Percentiles rank a stretch among this genome's conserved stretches.
Conservation (phyloP, 176 grass and related monocot species). For the Areca catechu region DNA sequence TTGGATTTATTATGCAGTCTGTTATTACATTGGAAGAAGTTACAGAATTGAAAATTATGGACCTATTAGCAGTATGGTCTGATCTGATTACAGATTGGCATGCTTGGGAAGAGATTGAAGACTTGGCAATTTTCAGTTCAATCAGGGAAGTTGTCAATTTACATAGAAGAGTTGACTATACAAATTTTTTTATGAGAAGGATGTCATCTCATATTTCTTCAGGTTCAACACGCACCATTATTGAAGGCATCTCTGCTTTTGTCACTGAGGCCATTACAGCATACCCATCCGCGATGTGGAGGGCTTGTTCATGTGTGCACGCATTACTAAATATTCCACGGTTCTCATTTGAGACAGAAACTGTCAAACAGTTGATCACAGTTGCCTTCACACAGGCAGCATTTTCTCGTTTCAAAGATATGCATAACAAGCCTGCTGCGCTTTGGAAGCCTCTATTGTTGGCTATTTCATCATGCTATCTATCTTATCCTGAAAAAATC, state of each 20-base stretch:
- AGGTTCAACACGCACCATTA: slow-evolving; percentile 37
- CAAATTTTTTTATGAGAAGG: slow-evolving; percentile 41
- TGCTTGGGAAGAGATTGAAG: slow-evolving; percentile 83
- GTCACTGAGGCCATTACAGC: slow-evolving; percentile 47
- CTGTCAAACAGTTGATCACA: slow-evolving; percentile 34
- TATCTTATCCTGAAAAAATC: slow-evolving; percentile 60
- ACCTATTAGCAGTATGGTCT: slow-evolving; percentile 62
- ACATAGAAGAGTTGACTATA: slow-evolving; percentile 44
- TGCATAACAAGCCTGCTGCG: slow-evolving; percentile 41
- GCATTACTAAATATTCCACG: slow-evolving; percentile 48
- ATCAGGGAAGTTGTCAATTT: slow-evolving; percentile 70
- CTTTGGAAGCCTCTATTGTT: slow-evolving; percentile 64
- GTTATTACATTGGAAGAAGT: slow-evolving; percentile 42
- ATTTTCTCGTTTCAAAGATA: slow-evolving; percentile 43
- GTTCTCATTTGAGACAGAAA: slow-evolving; percentile 31
- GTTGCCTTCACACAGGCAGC: slow-evolving; percentile 38
- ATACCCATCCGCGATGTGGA: slow-evolving; percentile 76
- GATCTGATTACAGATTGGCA: slow-evolving; percentile 52
- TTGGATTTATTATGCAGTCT: slow-evolving; percentile 58
- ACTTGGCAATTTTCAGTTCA: slow-evolving; percentile 62
- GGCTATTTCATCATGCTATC: slow-evolving; percentile 67
- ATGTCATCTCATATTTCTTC: slow-evolving; percentile 24
- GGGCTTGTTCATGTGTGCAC: slow-evolving; percentile 76
- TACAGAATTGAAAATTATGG: slow-evolving; percentile 46
- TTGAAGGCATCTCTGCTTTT: slow-evolving; percentile 58